Percentiles rank a stretch among this genome's conserved stretches.
Evolutionary conservation across 805 yeast species (phyloP).

Genomic region (Suhomyces sp.): DNA sequence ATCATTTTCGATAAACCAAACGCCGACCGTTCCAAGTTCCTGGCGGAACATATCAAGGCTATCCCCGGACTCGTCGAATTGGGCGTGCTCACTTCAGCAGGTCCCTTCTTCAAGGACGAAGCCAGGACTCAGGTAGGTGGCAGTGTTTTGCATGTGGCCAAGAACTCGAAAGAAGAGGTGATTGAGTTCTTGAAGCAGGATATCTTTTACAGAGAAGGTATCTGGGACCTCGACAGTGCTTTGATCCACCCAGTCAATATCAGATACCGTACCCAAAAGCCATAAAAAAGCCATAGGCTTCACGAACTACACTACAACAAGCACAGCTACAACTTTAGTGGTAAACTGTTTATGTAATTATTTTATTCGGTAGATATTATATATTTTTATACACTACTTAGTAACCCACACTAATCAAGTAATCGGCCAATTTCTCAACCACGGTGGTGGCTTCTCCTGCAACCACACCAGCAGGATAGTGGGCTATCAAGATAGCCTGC

Average conservation of each 20-base stretch:
- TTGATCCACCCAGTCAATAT: slow-evolving; percentile 52
- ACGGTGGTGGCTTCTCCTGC: slow-evolving; percentile 95
- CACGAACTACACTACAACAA: slow-evolving; percentile 16
- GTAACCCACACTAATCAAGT: slow-evolving; percentile 83
- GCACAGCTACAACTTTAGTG: no score
- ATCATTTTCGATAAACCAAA: slow-evolving; percentile 69
- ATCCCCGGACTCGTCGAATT: slow-evolving; percentile 40
- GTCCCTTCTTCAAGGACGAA: slow-evolving; percentile 41
- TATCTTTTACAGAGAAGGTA: slow-evolving; percentile 58
- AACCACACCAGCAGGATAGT: slow-evolving; percentile 85
- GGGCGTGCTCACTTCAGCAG: slow-evolving; percentile 42
- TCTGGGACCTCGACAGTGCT: slow-evolving; percentile 72
- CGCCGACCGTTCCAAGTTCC: slow-evolving; percentile 49
- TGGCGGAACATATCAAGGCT: slow-evolving; percentile 52
- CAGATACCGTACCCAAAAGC: slow-evolving; percentile 35
- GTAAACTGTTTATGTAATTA: no score
- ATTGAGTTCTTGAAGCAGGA: slow-evolving; percentile 62
- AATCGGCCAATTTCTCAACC: slow-evolving; percentile 94
- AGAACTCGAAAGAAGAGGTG: slow-evolving; percentile 64
- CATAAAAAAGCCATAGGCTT: no score
- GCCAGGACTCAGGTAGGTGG: slow-evolving; percentile 60
- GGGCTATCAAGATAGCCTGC: slow-evolving; percentile 91
- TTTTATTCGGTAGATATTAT: no score
- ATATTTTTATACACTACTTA: slow-evolving; percentile 26
- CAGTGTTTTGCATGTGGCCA: slow-evolving; percentile 59